A percentile compares a stretch with the other conserved stretches of the same genome.
Evolutionary conservation across 805 yeast species (phyloP).

Genomic region (Candida nitratophila): DNA sequence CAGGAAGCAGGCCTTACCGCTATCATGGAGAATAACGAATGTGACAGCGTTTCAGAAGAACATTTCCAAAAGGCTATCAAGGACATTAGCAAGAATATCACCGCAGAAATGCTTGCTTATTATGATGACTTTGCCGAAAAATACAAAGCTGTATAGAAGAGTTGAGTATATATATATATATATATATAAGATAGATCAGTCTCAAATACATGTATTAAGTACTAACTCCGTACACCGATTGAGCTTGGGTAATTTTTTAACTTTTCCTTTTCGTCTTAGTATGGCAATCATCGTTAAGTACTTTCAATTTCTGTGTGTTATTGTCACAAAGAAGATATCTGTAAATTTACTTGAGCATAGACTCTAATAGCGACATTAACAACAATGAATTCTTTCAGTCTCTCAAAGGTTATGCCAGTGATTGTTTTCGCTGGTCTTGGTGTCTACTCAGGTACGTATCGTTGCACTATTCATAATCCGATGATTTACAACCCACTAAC

Average conservation of each 20-base stretch:
- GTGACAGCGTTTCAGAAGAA: slow-evolving; percentile 42
- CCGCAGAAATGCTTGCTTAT: slow-evolving; percentile 76
- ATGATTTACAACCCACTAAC: not conserved
- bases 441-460: slow-evolving; percentile 32
- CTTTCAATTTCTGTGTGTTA: no score
- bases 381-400: slow-evolving; percentile 6
- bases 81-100: slow-evolving; percentile 72
- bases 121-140: slow-evolving; percentile 50
- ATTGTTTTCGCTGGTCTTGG: slow-evolving; percentile 29
- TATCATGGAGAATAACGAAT: slow-evolving; percentile 65
- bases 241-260: no score
- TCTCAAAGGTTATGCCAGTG: slow-evolving; percentile 17
- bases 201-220: no score
- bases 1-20: slow-evolving; percentile 97
- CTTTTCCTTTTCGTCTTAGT: no score
- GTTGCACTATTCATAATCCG: no score
- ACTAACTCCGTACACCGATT: no score
- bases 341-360: no score
- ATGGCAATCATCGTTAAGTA: no score
- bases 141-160: slow-evolving; percentile 12
- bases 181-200: no score
- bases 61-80: slow-evolving; percentile 70
- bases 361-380: no score
- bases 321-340: no score
- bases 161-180: no score